Percentiles rank a stretch among this genome's conserved stretches.
These are phyloP conservation scores for Talaromyces ruber DNA, from an alignment of 495 filamentous ascomycete species.

Conservation along the genomic window DNA sequence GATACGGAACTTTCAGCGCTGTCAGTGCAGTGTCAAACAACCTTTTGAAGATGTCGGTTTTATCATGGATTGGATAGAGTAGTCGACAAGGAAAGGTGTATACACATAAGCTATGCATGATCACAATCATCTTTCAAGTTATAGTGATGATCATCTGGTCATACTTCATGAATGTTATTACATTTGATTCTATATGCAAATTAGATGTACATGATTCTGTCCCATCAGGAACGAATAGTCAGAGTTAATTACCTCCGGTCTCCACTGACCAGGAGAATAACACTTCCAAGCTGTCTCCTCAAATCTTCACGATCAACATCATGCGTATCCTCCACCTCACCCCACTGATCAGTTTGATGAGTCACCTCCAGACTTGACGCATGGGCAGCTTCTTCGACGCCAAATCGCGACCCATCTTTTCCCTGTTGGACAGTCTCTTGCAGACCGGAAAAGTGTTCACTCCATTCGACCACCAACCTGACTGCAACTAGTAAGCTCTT, in stretches of 20 bases:
- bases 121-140: too few relatives aligned
- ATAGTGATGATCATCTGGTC: too few relatives aligned
- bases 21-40: background rate
- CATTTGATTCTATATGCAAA: background rate
- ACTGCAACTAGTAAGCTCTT: slow-evolving; percentile 79
- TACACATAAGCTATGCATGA: too few relatives aligned
- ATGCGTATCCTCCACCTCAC: slow-evolving; percentile 96
- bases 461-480: slow-evolving; percentile 81
- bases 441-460: slow-evolving; percentile 51
- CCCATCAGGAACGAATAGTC: background rate
- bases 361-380: slow-evolving; percentile 75
- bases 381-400: slow-evolving; percentile 57
- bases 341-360: slow-evolving; percentile 89
- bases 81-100: too few relatives aligned
- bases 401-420: slow-evolving; percentile 26
- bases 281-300: slow-evolving; percentile 78
- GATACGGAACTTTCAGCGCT: too few relatives aligned
- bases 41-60: too few relatives aligned
- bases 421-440: slow-evolving; percentile 14
- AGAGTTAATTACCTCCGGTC: slow-evolving; percentile 19
- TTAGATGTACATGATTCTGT: background rate
- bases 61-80: too few relatives aligned
- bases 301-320: slow-evolving; percentile 94
- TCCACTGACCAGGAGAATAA: slow-evolving; percentile 68
- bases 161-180: background rate